Percentiles rank a stretch among this genome's conserved stretches.
Conservation (phyloP, 306 rosid species). For the Cercis canadensis region DNA sequence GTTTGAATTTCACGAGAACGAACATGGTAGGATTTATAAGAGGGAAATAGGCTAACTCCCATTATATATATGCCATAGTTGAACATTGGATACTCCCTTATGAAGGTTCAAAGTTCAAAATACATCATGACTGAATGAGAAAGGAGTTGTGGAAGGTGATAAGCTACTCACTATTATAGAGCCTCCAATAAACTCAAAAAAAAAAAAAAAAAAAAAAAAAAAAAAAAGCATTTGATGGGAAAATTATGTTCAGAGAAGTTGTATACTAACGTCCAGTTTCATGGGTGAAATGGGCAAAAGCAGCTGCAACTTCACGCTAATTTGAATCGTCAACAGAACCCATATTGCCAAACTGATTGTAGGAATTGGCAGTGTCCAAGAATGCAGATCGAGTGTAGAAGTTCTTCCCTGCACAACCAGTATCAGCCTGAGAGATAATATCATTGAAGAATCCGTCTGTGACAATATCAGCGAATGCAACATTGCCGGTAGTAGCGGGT, state of each 20-base stretch:
- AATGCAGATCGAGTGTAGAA: slow-evolving; percentile 65
- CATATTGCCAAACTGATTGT: slow-evolving; percentile 46
- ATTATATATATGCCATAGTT: too few relatives aligned
- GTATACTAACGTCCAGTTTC: slow-evolving; percentile 73
- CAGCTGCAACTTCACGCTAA: slow-evolving; percentile 86
- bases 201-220: not conserved
- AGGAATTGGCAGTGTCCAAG: slow-evolving; percentile 59
- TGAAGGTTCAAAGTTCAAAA: too few relatives aligned
- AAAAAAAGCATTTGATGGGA: not conserved
- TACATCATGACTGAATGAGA: too few relatives aligned
- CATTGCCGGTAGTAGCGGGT: slow-evolving; percentile 34
- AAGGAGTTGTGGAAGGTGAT: too few relatives aligned
- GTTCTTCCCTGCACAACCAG: slow-evolving; percentile 61
- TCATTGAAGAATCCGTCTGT: slow-evolving; percentile 57
- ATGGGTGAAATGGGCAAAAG: slow-evolving; percentile 82
- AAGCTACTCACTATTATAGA: not conserved
- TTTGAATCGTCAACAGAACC: slow-evolving; percentile 59
- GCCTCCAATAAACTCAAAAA: not conserved
- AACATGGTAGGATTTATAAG: too few relatives aligned
- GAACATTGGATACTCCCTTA: too few relatives aligned
- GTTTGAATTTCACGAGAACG: too few relatives aligned
- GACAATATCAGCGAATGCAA: slow-evolving; percentile 59
- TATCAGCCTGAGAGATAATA: slow-evolving; percentile 55
- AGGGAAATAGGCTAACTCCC: too few relatives aligned
- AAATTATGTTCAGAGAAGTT: not conserved